Conservation (phyloP, 2,329 filamentous ascomycete species). For the Orbilia ellipsospora region DNA sequence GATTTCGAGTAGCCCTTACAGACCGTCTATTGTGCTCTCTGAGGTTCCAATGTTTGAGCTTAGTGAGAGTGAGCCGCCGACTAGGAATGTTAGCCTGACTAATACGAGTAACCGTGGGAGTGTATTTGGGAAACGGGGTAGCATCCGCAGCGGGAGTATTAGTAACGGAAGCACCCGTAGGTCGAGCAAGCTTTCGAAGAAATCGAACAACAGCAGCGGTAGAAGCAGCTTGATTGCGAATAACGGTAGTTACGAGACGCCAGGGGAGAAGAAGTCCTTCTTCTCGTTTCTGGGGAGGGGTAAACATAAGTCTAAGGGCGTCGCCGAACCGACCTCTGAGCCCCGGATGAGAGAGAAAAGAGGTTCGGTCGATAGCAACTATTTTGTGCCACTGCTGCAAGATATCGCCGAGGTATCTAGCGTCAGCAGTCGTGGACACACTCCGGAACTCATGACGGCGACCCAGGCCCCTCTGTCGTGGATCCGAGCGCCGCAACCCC, state of each 20-base stretch:
- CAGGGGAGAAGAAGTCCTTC: constrained; percentile 30
- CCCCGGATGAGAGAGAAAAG: constrained; percentile 12
- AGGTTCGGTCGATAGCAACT: constrained; percentile 6
- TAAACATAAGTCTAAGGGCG: constrained; percentile 9
- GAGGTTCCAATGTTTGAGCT: constrained; percentile 41
- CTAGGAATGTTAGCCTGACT: constrained; percentile 33
- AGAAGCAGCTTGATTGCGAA: constrained; percentile 12
- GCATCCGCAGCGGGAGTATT: constrained; percentile 4
- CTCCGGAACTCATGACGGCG: constrained; percentile 24
- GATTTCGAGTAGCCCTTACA: constrained; percentile 32
- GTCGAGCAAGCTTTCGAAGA: constrained; percentile 44
- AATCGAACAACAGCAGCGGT: constrained; percentile 25
- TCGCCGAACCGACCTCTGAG: constrained; percentile 1
- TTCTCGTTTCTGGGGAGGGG: constrained; percentile 25
- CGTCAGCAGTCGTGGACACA: constrained; percentile 19
- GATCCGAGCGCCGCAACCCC: constrained; percentile 8
- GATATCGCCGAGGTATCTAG: constrained; percentile 48
- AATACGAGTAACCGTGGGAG: constrained; percentile 13
- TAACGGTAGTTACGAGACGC: constrained; percentile 16
- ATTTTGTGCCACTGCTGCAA: constrained; percentile 25
- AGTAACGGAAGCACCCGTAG: constrained; percentile 13
- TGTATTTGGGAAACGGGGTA: constrained; percentile 9
- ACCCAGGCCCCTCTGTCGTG: constrained; percentile 7
- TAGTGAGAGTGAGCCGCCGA: constrained; percentile 38
- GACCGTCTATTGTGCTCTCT: constrained; percentile 34